These are phyloP conservation scores for Trifolium subterraneum DNA, from an alignment of 306 rosid species.

Conservation along the genomic window DNA sequence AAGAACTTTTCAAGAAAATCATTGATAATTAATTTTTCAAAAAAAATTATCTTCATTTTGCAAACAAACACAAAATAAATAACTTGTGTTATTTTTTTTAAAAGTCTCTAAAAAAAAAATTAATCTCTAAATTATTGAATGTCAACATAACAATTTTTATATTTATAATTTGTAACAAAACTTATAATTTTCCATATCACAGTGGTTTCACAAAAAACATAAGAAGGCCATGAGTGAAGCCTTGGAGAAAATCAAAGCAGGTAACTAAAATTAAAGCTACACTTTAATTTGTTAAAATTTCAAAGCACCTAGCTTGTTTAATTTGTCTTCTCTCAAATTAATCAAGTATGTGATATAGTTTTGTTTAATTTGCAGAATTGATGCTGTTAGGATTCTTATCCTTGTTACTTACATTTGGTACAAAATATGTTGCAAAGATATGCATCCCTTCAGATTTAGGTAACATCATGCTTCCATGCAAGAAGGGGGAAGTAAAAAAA, in stretches of 20 bases:
- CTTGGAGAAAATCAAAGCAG: conserved; percentile 77
- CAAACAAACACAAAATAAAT: too few relatives aligned
- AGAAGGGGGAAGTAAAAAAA: not conserved
- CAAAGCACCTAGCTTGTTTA: not conserved
- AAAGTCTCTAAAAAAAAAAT: not conserved
- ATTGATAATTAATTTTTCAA: too few relatives aligned
- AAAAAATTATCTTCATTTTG: too few relatives aligned
- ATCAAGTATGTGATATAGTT: not conserved
- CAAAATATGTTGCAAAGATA: conserved; percentile 54
- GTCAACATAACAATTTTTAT: not conserved
- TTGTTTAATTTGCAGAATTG: conserved; percentile 56
- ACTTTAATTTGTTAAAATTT: too few relatives aligned
- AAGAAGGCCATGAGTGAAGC: conserved; percentile 81
- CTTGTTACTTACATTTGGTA: conserved; percentile 63
- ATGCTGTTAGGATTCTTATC: conserved; percentile 81
- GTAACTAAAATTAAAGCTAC: conserved; percentile 25
- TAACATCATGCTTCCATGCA: conserved; percentile 71
- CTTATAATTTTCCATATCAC: not conserved
- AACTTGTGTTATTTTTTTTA: too few relatives aligned
- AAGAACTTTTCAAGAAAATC: too few relatives aligned
- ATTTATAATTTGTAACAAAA: not conserved
- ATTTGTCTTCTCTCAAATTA: too few relatives aligned
- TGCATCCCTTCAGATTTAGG: conserved; percentile 52
- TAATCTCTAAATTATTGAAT: too few relatives aligned
- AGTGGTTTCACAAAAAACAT: conserved; percentile 68